Evolutionary conservation across 768 basidiomycete genomes (phyloP).

Genomic region (Panellus pusillus): DNA sequence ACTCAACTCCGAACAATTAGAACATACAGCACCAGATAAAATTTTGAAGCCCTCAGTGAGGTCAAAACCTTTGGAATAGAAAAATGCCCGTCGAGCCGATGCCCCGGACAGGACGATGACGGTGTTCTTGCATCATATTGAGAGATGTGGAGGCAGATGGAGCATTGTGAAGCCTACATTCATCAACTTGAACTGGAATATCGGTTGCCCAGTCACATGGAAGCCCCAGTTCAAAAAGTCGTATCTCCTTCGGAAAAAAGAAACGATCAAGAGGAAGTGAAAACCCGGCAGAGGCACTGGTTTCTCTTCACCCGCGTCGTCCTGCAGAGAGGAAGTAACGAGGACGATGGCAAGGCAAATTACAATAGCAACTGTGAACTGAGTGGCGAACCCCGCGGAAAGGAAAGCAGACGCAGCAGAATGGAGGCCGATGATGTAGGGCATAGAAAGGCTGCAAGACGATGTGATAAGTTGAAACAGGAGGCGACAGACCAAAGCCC

Average conservation of each 20-base stretch:
- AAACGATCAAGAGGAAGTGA: conserved; percentile 55
- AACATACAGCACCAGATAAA: conserved; percentile 72
- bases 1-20: conserved; percentile 12
- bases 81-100: conserved; percentile 65
- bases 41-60: conserved; percentile 79
- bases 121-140: conserved; percentile 50
- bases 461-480: conserved; percentile 16
- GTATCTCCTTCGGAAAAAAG: conserved; percentile 69
- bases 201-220: conserved; percentile 59
- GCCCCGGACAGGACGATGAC: conserved; percentile 80
- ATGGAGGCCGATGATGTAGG: conserved; percentile 51
- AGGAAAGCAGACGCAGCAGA: conserved; percentile 49
- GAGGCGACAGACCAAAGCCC: conserved; percentile 26
- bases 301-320: conserved; percentile 45
- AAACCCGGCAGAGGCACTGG: conserved; percentile 60
- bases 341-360: conserved; percentile 47
- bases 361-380: conserved; percentile 48
- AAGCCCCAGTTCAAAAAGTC: conserved; percentile 77
- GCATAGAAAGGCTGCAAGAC: conserved; percentile 36
- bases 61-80: conserved; percentile 68
- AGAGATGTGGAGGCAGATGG: conserved; percentile 17
- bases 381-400: conserved; percentile 49
- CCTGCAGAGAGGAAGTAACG: conserved; percentile 45
- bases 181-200: conserved; percentile 72
- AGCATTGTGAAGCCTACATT: conserved; percentile 38